These are phyloP conservation scores for Aureobasidium sp. DNA, from an alignment of 2,329 filamentous ascomycete species.

Conservation along the genomic window DNA sequence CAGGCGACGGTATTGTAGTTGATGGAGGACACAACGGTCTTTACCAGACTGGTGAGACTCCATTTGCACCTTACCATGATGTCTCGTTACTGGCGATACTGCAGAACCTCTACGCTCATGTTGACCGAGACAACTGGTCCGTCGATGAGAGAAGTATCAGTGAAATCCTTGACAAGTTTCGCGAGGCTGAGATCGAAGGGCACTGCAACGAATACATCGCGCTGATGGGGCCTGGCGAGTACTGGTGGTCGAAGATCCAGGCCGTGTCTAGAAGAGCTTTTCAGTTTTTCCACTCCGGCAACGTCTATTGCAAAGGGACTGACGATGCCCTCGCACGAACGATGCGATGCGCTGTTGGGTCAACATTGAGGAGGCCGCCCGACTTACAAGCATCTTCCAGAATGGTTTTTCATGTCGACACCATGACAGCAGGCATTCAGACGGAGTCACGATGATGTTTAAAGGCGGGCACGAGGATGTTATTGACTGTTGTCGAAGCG, in stretches of 20 bases:
- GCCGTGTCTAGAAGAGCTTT: neutral
- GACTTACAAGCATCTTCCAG: too few species aligned
- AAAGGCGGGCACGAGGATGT: too few species aligned
- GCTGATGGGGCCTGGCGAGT: neutral
- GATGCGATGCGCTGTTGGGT: too few species aligned
- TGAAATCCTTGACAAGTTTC: neutral
- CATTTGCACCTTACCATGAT: neutral
- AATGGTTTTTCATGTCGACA: too few species aligned
- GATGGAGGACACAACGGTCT: neutral
- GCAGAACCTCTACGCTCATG: neutral
- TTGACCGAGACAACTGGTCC: neutral
- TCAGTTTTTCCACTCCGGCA: too few species aligned
- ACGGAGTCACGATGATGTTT: too few species aligned
- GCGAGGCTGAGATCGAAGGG: neutral
- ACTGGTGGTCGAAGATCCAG: neutral
- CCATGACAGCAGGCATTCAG: too few species aligned
- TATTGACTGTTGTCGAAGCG: neutral
- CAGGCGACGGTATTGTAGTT: neutral
- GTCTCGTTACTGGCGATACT: neutral
- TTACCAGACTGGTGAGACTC: neutral
- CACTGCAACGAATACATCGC: neutral
- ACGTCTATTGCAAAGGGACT: too few species aligned
- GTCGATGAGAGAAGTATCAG: neutral
- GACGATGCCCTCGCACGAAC: too few species aligned
- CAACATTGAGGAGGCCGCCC: too few species aligned